A percentile compares a stretch with the other conserved stretches of the same genome.
Evolutionary conservation across 2,329 filamentous ascomycete genomes (phyloP).

Genomic region (Chaetomium olivaceum): DNA sequence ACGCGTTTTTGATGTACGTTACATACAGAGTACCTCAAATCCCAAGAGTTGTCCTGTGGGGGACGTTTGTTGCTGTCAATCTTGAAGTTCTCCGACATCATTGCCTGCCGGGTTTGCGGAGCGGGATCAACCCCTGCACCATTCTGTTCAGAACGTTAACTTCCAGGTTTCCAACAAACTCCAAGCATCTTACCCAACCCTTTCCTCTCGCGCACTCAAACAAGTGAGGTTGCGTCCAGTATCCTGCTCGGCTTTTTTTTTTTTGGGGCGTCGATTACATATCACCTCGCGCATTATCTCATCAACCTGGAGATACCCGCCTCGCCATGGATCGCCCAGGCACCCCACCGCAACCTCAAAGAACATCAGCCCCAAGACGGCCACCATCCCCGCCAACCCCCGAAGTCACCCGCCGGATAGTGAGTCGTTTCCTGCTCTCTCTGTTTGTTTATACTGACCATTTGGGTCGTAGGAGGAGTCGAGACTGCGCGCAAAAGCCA

Average conservation of each 20-base stretch:
- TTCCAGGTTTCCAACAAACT: not conserved
- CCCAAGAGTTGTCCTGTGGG: not conserved
- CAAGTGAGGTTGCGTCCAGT: not conserved
- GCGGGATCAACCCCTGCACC: not conserved
- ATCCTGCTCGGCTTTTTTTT: not conserved
- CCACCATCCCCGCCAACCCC: slow-evolving; percentile 53
- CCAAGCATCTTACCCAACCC: not conserved
- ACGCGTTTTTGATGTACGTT: not conserved
- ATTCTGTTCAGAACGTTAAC: not conserved
- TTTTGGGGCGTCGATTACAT: not conserved
- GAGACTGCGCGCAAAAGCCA: slow-evolving; percentile 83
- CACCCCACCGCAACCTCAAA: slow-evolving; percentile 41
- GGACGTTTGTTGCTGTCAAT: not conserved
- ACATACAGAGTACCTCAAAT: not conserved
- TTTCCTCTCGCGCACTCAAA: not conserved
- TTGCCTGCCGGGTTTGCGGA: slow-evolving; percentile 10
- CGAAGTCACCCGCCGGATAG: slow-evolving; percentile 56
- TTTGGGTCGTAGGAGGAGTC: slow-evolving; percentile 69
- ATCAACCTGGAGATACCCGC: not conserved
- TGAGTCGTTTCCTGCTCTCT: slow-evolving; percentile 37
- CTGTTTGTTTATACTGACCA: not conserved
- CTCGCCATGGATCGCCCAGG: slow-evolving; percentile 48
- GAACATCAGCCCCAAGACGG: slow-evolving; percentile 32
- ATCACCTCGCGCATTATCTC: not conserved
- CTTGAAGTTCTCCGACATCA: not conserved